A percentile compares a stretch with the other conserved stretches of the same genome.
These are phyloP conservation scores for Middelhovenomyces tepae DNA, from an alignment of 805 yeast species.

Conservation along the genomic window DNA sequence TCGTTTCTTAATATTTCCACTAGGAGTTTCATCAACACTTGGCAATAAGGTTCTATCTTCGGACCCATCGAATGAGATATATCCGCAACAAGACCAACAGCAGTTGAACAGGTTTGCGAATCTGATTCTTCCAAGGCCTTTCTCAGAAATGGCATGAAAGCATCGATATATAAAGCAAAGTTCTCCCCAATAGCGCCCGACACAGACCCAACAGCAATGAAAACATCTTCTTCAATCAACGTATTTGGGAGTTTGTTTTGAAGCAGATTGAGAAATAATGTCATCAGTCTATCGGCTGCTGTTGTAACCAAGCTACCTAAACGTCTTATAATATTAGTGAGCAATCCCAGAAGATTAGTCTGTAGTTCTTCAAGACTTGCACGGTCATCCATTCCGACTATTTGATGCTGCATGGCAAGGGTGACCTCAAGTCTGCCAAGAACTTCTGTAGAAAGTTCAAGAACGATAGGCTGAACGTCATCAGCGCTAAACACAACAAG, in stretches of 20 bases:
- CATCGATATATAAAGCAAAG: constrained; percentile 68
- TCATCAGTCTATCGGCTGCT: constrained; percentile 82
- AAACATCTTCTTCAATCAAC: constrained; percentile 86
- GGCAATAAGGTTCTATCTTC: constrained; percentile 62
- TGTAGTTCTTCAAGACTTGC: constrained; percentile 82
- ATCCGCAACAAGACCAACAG: constrained; percentile 93
- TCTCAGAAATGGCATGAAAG: constrained; percentile 75
- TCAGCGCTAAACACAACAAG: constrained; percentile 68
- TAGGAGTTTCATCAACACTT: constrained; percentile 73
- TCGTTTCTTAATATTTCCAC: constrained; percentile 62
- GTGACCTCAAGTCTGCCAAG: constrained; percentile 66
- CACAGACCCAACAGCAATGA: constrained; percentile 83
- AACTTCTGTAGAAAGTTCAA: constrained; percentile 65
- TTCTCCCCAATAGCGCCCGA: constrained; percentile 68
- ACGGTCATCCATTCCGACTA: constrained; percentile 59
- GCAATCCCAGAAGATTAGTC: constrained; percentile 61
- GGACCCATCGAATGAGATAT: constrained; percentile 81
- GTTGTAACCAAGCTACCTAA: constrained; percentile 52
- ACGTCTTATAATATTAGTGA: constrained; percentile 79
- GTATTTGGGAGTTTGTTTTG: constrained; percentile 57
- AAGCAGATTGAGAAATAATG: constrained; percentile 65
- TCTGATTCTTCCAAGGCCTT: constrained; percentile 76
- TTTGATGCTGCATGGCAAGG: constrained; percentile 47
- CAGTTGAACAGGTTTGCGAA: constrained; percentile 75
- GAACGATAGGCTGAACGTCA: constrained; percentile 59